Conservation (phyloP, 2,329 filamentous ascomycete species). For the Cladosporium oxysporum region DNA sequence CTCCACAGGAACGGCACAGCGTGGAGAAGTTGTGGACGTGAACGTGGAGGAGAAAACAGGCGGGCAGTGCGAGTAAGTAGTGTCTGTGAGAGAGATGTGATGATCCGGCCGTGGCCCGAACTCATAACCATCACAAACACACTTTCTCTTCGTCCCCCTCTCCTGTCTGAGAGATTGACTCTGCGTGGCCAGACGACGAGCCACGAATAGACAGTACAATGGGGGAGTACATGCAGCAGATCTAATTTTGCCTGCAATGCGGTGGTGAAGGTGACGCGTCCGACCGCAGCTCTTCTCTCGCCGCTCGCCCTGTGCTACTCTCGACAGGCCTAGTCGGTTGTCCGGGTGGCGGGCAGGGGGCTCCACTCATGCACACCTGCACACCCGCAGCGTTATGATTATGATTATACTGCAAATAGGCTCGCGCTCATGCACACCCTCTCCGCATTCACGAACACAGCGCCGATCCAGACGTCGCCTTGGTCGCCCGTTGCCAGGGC, state of each 20-base stretch:
- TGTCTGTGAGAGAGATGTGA: neutral
- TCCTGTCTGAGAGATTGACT: neutral
- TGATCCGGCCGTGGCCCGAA: neutral
- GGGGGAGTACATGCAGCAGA: neutral
- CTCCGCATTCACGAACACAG: neutral
- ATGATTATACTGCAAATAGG: neutral
- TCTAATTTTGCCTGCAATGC: slow-evolving; percentile 4
- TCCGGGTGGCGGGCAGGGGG: slow-evolving; percentile 1
- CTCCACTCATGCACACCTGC: slow-evolving; percentile 9
- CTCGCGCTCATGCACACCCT: neutral
- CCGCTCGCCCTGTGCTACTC: slow-evolving; percentile 3
- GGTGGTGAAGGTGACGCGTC: neutral
- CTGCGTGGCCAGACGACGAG: neutral
- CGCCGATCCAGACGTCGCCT: neutral
- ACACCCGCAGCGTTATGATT: neutral
- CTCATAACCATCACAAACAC: neutral
- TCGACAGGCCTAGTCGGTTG: slow-evolving; percentile 2
- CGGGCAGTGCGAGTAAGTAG: slow-evolving; percentile 4
- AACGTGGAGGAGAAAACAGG: slow-evolving; percentile 4
- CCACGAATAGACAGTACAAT: neutral
- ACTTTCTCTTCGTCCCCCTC: neutral
- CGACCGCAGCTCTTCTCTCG: slow-evolving; percentile 8
- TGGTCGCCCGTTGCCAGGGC: slow-evolving; percentile 6
- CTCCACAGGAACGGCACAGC: neutral
- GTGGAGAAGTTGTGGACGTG: slow-evolving; percentile 6